Percentiles rank a stretch among this genome's conserved stretches.
These are phyloP conservation scores for Rosa chinensis DNA, from an alignment of 306 rosid genomes.

Conservation along the genomic window DNA sequence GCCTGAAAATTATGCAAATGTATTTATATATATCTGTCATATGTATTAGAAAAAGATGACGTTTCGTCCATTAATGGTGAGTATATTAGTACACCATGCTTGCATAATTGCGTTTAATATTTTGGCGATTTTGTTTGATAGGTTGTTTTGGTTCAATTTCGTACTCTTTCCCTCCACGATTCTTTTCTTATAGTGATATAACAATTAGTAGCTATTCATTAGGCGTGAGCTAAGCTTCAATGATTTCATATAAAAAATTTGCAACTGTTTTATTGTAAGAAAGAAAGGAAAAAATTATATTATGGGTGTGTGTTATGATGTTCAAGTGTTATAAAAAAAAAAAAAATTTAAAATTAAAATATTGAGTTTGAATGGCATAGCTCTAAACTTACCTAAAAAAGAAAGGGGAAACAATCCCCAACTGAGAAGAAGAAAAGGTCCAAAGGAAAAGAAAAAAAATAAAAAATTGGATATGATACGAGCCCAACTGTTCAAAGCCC, in stretches of 20 bases:
- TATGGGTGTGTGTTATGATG: no score
- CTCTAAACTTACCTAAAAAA: no score
- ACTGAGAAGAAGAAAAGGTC: no score
- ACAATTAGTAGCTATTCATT: not conserved
- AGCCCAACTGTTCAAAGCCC: no score
- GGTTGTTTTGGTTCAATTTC: not conserved
- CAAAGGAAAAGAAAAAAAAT: no score
- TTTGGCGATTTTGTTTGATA: not conserved
- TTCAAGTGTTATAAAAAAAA: no score
- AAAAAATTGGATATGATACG: no score
- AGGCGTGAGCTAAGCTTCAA: not conserved
- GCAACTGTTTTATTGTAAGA: no score
- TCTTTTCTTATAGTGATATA: not conserved
- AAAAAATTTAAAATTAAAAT: no score
- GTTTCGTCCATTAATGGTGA: not conserved
- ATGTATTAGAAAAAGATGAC: conserved; percentile 2
- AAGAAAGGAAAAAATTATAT: no score
- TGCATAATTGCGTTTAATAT: not conserved
- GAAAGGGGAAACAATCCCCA: no score
- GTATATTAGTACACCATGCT: not conserved
- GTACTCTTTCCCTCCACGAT: not conserved
- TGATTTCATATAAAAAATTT: not conserved
- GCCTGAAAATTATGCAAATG: not conserved
- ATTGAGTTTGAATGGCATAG: no score
- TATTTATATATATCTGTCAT: not conserved